A percentile compares a stretch with the other conserved stretches of the same genome.
Evolutionary conservation across 1,284 basidiomycete genomes (phyloP).

Genomic region (Melampsora abietis-canadensis): DNA sequence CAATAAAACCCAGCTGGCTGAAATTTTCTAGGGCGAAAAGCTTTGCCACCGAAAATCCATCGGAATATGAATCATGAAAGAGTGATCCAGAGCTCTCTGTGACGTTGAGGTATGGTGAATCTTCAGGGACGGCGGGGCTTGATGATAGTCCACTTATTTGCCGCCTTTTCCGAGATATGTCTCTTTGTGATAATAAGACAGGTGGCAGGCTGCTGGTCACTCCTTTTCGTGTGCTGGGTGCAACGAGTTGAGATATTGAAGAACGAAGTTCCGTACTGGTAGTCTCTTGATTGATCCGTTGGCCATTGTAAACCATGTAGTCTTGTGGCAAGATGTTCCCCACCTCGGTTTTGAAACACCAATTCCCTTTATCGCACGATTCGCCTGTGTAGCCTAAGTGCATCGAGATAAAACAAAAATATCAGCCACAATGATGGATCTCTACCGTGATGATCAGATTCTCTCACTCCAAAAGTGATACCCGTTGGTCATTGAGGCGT

Average conservation of each 20-base stretch:
- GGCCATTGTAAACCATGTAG: not conserved
- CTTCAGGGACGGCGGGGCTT: not conserved
- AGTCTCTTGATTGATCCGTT: not conserved
- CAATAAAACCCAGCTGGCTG: not conserved
- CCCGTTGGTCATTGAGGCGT: not conserved
- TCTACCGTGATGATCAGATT: not conserved
- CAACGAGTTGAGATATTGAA: not conserved
- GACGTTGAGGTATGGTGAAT: not conserved
- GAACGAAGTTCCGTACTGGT: not conserved
- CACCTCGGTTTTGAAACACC: conserved; percentile 4
- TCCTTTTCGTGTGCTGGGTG: not conserved
- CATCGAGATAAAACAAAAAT: not conserved
- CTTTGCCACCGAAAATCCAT: not conserved
- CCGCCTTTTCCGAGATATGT: not conserved
- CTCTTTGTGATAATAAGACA: not conserved
- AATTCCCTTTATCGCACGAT: conserved; percentile 3
- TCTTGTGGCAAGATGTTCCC: not conserved
- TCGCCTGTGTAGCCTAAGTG: conserved; percentile 9
- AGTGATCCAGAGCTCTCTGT: not conserved
- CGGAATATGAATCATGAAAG: not conserved
- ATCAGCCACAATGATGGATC: not conserved
- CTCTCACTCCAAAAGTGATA: not conserved
- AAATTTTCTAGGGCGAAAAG: not conserved
- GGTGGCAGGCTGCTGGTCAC: not conserved
- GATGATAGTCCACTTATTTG: not conserved